Evolutionary conservation across 805 yeast genomes (phyloP).

Genomic region (Grigorovia humatica): DNA sequence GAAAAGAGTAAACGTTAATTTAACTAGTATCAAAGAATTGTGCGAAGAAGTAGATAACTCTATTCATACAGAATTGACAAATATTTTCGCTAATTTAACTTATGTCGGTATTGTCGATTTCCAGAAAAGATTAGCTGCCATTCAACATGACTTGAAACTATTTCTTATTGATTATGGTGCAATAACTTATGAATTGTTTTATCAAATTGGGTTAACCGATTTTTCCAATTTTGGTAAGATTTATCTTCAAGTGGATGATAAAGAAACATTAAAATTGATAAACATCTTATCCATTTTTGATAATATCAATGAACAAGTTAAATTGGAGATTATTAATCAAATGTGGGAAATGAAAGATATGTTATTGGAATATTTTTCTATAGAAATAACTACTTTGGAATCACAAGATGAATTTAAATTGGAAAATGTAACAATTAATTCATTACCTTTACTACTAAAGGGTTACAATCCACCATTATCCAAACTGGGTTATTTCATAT

Average conservation of each 20-base stretch:
- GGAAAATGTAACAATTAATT: conserved; percentile 29
- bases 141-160: conserved; percentile 73
- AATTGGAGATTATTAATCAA: conserved; percentile 19
- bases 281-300: conserved; percentile 13
- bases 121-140: conserved; percentile 57
- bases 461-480: conserved; percentile 51
- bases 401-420: conserved; percentile 25
- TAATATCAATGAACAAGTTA: conserved; percentile 11
- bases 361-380: conserved; percentile 70
- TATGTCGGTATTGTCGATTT: conserved; percentile 80
- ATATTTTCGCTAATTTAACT: conserved; percentile 55
- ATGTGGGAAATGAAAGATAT: conserved; percentile 54
- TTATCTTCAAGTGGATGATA: conserved; percentile 21
- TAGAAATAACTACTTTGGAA: conserved; percentile 30
- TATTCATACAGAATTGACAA: conserved; percentile 47
- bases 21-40: conserved; percentile 51
- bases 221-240: conserved; percentile 74
- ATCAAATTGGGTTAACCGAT: conserved; percentile 68
- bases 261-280: conserved; percentile 9
- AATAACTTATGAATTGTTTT: conserved; percentile 57
- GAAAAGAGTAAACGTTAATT: conserved; percentile 34
- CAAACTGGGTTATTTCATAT: conserved; percentile 59
- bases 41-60: conserved; percentile 38
- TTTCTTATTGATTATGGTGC: conserved; percentile 74
- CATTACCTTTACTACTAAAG: conserved; percentile 61